Base-by-base conservation (phyloP, 305 asterid species). In the Caryopteris hybrid region DNA sequence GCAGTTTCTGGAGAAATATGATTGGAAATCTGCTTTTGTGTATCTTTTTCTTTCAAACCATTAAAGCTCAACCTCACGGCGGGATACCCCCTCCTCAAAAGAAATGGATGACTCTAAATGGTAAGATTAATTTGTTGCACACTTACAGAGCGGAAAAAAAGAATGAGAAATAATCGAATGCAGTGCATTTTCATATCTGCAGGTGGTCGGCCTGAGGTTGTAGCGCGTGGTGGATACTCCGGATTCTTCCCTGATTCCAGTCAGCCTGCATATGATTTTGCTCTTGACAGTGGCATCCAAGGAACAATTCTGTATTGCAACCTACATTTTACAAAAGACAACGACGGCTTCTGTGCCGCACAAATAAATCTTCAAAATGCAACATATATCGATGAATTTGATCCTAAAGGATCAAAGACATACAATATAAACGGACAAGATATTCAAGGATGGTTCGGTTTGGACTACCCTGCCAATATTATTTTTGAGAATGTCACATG, bases 231-330 rank as follows among this genome's bases (percentile, higher is more conserved):
- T 39, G 90, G 90, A 63, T 85, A 61, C 78, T 82, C 96, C 0
- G 96, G 96, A 48, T 67, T 80, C 62, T 86, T 80, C 70, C 96
- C 96, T 0, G 86, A 80, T 11, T 87, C 95, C 22, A 76, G 92
- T 12, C 23, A 23, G 13, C 3, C 60, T 2, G 90, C 95, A 16
- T 85, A 70, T 29, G 55, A 45, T 42, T 76, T 84, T 9, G 86
- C 90, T 17, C 72, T 45, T 43, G 83, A 76, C 23, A 64, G 36
- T 18, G 60, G 90, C 74, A 46, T 87, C 77, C 76, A 71, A 0
- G 82, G 84, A 33, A 76, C 90, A 9, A 77, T 85, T 69, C 71
- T 85, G 57, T 84, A 83, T 16, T 89, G 96, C 78, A 85, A 89
- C 70, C 64, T 89, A 3, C 95, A 89, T 64, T 81, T 89, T 14